Percentiles rank a stretch among this genome's conserved stretches.
Evolutionary conservation across 2,329 filamentous ascomycete genomes (phyloP).

Genomic region (Verticillium longisporum): DNA sequence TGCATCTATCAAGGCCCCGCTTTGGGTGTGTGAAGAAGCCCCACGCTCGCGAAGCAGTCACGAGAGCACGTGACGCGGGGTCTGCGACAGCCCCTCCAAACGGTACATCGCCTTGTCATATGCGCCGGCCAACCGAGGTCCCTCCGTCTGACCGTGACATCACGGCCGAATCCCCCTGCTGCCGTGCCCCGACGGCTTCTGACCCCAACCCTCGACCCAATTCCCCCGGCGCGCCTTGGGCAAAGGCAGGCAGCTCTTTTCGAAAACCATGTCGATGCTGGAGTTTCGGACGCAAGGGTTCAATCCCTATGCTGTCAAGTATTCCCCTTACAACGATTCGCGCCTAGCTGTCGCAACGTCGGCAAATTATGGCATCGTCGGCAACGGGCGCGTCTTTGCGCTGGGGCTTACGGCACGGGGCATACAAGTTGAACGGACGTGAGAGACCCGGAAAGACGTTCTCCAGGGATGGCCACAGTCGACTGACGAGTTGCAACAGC

Average conservation of each 20-base stretch:
- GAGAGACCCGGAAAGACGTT: conserved; percentile 14
- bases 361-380: conserved; percentile 95
- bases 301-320: conserved; percentile 96
- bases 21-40: not conserved
- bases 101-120: not conserved
- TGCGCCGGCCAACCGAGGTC: conserved; percentile 1
- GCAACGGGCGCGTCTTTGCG: conserved; percentile 85
- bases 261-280: conserved; percentile 56
- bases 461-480: not conserved
- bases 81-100: not conserved
- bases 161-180: not conserved
- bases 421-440: conserved; percentile 79
- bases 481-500: conserved; percentile 31
- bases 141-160: not conserved
- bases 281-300: conserved; percentile 90
- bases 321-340: conserved; percentile 96
- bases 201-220: not conserved
- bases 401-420: conserved; percentile 77
- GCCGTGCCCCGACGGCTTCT: not conserved
- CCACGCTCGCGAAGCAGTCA: not conserved
- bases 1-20: not conserved
- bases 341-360: conserved; percentile 83
- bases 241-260: not conserved
- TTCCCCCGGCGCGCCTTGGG: not conserved
- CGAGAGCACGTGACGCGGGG: not conserved